Base-by-base conservation (phyloP, 2,329 filamentous ascomycete genomes). In the Phyllosticta capitalensis region DNA sequence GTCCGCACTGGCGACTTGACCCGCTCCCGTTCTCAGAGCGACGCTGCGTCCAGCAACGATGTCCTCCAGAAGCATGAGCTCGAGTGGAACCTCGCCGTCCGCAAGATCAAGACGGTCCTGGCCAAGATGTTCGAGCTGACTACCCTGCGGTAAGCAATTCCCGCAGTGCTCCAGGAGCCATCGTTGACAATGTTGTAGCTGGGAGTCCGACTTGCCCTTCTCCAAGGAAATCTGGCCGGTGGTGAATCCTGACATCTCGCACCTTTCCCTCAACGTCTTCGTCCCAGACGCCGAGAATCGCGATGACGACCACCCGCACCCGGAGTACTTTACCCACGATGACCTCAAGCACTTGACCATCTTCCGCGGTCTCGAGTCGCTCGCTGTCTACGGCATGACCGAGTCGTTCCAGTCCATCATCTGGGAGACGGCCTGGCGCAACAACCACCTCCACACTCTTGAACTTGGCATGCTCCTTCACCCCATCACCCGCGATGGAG, bases 351-450 rank as follows among this genome's bases (percentile, higher is more conserved):
- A 68, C 0, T 49, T 72, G 21, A 30, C 61, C 5, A 56, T 65
- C 33, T 65, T 66, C 61, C 66, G 61, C 1, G 58, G 67, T 38
- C 65, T 71, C 21, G 53, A 63, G 52, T 66, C 68, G 56, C 67
- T 72, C 33, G 66, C 69, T 5, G 55, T 72, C 52, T 67, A 70
- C 49, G 54, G 60, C 52, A 67, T 72, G 59, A 64, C 57, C 9
- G 64, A 69, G 55, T 68, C 67, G 0, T 58, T 65, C 24, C 69
- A 72, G 56, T 60, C 63, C 1, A 60, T 69, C 26, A 60, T 69
- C 5, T 72, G 70, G 70, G 68, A 69, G 61, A 63, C 68, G 10
- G 64, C 70, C 19, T 71, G 65, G 53, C 63, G 65, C 30, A 71
- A 69, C 60, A 57, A 59, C 2, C 63, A 63, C 5, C 67, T 72